These are phyloP conservation scores for Jimgerdemannia lactiflua DNA, from an alignment of 192 early-diverging fungal genomes.

Conservation along the genomic window DNA sequence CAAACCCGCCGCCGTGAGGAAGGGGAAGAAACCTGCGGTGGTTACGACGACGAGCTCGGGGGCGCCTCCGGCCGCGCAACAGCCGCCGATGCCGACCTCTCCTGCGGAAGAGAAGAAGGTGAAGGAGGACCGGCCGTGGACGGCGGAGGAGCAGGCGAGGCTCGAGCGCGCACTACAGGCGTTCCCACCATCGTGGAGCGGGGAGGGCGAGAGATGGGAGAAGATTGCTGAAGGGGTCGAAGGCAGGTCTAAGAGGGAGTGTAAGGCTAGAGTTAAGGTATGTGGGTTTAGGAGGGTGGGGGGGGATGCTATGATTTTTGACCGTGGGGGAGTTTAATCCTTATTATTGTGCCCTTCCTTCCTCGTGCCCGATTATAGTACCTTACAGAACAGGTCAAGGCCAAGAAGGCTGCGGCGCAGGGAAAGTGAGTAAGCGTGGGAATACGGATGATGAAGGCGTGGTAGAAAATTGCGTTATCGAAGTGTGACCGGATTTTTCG, in stretches of 20 bases:
- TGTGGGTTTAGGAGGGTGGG: not conserved
- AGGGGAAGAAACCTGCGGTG: not conserved
- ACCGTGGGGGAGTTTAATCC: not conserved
- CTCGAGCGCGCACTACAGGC: conserved; percentile 56
- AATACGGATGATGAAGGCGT: too few relatives aligned
- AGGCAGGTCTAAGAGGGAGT: conserved; percentile 61
- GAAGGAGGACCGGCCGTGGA: conserved; percentile 35
- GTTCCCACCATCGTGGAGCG: conserved; percentile 55
- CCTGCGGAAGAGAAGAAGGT: conserved; percentile 20
- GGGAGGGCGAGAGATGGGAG: conserved; percentile 62
- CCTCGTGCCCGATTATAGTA: not conserved
- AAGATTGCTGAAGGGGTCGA: conserved; percentile 55
- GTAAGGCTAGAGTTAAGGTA: conserved; percentile 61
- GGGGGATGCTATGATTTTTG: too few relatives aligned
- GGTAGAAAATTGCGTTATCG: too few relatives aligned
- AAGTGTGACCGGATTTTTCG: too few relatives aligned
- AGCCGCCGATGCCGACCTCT: conserved; percentile 12
- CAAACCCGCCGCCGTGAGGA: not conserved
- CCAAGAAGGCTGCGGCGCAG: not conserved
- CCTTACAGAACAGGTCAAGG: conserved; percentile 6
- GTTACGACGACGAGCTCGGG: conserved; percentile 1
- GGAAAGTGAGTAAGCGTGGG: not conserved
- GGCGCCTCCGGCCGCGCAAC: not conserved
- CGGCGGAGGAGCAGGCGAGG: conserved; percentile 44
- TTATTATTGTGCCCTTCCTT: not conserved